A percentile compares a stretch with the other conserved stretches of the same genome.
phyloP scores from a whole-genome alignment of 331 rosid genomes.

The Malus hybrid region DNA sequence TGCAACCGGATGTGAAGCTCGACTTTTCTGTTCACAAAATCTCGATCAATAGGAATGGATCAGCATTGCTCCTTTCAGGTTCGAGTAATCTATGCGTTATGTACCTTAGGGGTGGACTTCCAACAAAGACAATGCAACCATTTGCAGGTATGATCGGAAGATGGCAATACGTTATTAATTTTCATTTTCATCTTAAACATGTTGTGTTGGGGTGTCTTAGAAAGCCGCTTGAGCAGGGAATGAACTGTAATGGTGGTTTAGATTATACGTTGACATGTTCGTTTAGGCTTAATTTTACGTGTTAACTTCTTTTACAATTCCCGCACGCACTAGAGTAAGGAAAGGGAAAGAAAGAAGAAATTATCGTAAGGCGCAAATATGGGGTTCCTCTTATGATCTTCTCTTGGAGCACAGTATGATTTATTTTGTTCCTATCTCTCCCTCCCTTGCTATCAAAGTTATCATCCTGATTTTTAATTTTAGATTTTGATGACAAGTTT shows the following conservation, averaged over 20 bases:
- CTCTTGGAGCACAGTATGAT: neutral
- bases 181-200: neutral
- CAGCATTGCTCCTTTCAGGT: slow-evolving; percentile 66
- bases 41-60: slow-evolving; percentile 66
- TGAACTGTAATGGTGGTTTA: neutral
- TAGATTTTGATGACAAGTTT: too few species aligned
- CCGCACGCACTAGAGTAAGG: too few species aligned
- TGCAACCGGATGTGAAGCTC: slow-evolving; percentile 52
- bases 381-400: neutral
- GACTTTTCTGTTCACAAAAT: slow-evolving; percentile 49
- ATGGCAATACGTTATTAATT: neutral
- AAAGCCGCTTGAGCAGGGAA: neutral
- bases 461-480: too few species aligned
- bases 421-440: neutral
- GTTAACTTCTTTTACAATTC: too few species aligned
- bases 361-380: too few species aligned
- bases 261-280: neutral
- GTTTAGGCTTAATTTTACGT: too few species aligned
- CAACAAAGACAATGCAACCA: slow-evolving; percentile 36
- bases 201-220: neutral
- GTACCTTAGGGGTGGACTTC: slow-evolving; percentile 77
- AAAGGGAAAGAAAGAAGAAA: too few species aligned
- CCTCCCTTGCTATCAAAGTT: neutral
- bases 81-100: slow-evolving; percentile 51
- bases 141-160: slow-evolving; percentile 56